Base-by-base conservation (phyloP, 768 basidiomycete genomes). In the Leccinum disarticulatum region DNA sequence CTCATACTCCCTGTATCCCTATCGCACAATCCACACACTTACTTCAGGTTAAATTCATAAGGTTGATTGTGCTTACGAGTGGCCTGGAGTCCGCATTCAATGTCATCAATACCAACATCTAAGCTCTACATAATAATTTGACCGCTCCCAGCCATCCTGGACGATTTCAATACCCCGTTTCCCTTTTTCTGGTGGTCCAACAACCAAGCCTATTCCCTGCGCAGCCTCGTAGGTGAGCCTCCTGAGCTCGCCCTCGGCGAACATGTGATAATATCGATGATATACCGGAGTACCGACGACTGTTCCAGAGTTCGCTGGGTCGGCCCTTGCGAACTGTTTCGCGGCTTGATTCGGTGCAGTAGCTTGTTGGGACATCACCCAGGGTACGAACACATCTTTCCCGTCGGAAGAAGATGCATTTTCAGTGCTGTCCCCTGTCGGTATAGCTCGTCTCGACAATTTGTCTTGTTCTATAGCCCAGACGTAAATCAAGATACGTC, bases 261-360 rank as follows among this genome's bases (percentile, higher is more conserved):
- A 99, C 83, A 99, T 91, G 72, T 99, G 97, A 70, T 99, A 99
- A 70, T 97, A 99, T 57, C 97, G 83, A 69, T 94, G 87, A 76
- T 85, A 91, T 4, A 90, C 79, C 62, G 83, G 50, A 35, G 47
- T 36, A 22, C 50, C 61, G 2, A 13, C 14, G 6, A 11, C 66
- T 59, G 47, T 52, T 61, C n/a, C 57, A 22, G 53, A 43, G 14
- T 54, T 47, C 48, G 6, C 25, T 6, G 1, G 3, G 14, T 52
- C 22, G 15, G 33, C 46, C 38, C 48, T 57, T 30, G 27, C 15
- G 41, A 15, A 36, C 14, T 52, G 52, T 49, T 54, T 68, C 58
- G 55, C 60, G 46, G 41, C 52, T 61, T 65, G 59, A 58, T 59
- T 60, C 25, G 70, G 14, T 38, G 63, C 58, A 41, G 62, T 54